These are phyloP conservation scores for Mucor mucedo DNA, from an alignment of 371 early-diverging fungal genomes.

Conservation along the genomic window DNA sequence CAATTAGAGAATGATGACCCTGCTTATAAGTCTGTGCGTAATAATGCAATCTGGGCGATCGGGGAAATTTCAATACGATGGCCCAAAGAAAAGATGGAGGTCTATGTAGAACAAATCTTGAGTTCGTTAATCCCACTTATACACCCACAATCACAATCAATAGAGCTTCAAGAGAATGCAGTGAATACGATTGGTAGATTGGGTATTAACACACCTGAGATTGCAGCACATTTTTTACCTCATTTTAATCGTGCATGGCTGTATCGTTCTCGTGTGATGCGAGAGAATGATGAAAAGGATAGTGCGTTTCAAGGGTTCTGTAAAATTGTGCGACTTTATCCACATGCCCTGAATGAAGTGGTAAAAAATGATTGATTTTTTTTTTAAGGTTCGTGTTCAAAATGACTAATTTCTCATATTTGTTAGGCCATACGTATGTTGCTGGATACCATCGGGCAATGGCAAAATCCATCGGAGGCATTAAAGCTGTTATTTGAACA, in stretches of 20 bases:
- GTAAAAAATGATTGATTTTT: constrained; percentile 3
- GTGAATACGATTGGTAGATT: constrained; percentile 92
- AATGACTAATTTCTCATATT: not conserved
- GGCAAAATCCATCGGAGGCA: constrained; percentile 66
- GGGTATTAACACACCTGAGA: constrained; percentile 75
- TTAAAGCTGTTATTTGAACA: constrained; percentile 67
- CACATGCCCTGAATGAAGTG: constrained; percentile 71
- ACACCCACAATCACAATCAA: constrained; percentile 42
- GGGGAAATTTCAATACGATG: constrained; percentile 92
- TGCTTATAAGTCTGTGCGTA: constrained; percentile 71
- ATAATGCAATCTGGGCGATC: constrained; percentile 95
- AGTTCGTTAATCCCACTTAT: constrained; percentile 74
- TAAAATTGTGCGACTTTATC: constrained; percentile 78
- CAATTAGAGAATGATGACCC: constrained; percentile 70
- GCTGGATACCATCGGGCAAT: constrained; percentile 71
- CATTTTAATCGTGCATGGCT: constrained; percentile 77
- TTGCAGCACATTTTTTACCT: constrained; percentile 72
- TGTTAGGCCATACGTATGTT: constrained; percentile 66
- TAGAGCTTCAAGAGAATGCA: constrained; percentile 83
- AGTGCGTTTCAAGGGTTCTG: constrained; percentile 91
- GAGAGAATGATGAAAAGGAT: constrained; percentile 91
- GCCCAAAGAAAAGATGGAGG: constrained; percentile 59
- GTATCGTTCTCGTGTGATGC: constrained; percentile 60
- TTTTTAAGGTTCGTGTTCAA: no score
- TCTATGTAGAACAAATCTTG: constrained; percentile 72